A percentile compares a stretch with the other conserved stretches of the same genome.
These are phyloP conservation scores for Xerocomus potaroensis DNA, from an alignment of 768 basidiomycete species.

Conservation along the genomic window DNA sequence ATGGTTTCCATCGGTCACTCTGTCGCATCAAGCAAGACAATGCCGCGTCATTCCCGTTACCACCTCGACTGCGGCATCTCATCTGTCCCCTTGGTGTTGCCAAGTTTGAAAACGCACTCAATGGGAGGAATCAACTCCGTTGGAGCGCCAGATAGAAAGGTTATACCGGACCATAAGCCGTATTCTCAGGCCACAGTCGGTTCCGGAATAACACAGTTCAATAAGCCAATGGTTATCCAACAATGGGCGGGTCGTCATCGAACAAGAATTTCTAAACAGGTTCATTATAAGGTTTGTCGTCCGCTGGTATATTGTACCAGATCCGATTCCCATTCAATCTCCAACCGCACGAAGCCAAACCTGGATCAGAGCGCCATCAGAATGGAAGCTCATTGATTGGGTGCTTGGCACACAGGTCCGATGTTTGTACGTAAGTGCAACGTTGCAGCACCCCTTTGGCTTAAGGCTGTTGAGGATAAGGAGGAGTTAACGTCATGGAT, in stretches of 20 bases:
- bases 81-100: not conserved
- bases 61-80: not conserved
- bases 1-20: not conserved
- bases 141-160: not conserved
- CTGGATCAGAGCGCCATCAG: constrained; percentile 2
- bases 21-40: not conserved
- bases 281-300: not conserved
- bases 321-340: constrained; percentile 1
- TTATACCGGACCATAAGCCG: not conserved
- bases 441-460: constrained; percentile 10
- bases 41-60: not conserved
- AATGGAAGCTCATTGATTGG: constrained; percentile 14
- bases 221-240: constrained; percentile 3
- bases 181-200: not conserved
- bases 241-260: not conserved
- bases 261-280: not conserved
- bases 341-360: constrained; percentile 3
- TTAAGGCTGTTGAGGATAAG: not conserved
- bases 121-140: not conserved
- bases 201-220: not conserved
- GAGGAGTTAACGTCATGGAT: constrained; percentile 19
- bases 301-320: not conserved
- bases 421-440: constrained; percentile 8
- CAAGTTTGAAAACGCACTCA: not conserved
- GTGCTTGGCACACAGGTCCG: not conserved